phyloP scores from a whole-genome alignment of 352 stramenopile genomes.

The Globisporangium echinulatum region DNA sequence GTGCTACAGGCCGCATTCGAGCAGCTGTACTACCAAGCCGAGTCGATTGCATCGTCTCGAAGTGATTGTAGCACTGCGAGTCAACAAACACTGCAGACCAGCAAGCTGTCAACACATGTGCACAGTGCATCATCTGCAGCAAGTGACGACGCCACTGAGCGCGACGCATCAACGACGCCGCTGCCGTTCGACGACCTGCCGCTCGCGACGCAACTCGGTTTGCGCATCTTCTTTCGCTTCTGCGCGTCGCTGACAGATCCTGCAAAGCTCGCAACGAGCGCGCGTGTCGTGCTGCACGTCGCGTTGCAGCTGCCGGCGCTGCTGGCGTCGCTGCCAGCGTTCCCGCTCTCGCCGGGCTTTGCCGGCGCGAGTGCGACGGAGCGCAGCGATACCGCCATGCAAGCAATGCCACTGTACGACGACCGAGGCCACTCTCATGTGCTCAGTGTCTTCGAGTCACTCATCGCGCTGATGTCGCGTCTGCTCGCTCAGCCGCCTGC shows the following conservation, averaged over 20 bases:
- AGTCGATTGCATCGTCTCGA: no score
- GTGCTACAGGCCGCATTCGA: slow-evolving; percentile 27
- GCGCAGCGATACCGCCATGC: no score
- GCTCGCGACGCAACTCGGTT: slow-evolving; percentile 36
- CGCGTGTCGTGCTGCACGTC: slow-evolving; percentile 36
- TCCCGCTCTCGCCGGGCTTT: slow-evolving; percentile 50
- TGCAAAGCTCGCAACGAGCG: slow-evolving; percentile 16
- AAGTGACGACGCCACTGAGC: neutral
- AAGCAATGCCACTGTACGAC: neutral
- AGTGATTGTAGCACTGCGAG: no score
- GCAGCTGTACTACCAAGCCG: slow-evolving; percentile 13
- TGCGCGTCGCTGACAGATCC: slow-evolving; percentile 43
- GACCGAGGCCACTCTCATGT: neutral
- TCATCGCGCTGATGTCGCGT: slow-evolving; percentile 38
- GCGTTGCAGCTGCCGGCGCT: slow-evolving; percentile 51
- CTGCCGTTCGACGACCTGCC: slow-evolving; percentile 34
- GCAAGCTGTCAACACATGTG: neutral
- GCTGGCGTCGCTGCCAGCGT: slow-evolving; percentile 40
- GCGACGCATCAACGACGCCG: slow-evolving; percentile 9
- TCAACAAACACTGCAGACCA: neutral
- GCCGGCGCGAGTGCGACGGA: neutral
- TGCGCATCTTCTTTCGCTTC: slow-evolving; percentile 69
- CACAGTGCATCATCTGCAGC: no score
- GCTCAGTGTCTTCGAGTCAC: slow-evolving; percentile 47
- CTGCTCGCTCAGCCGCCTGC: slow-evolving; percentile 20